Evolutionary conservation across 352 stramenopile species (phyloP), one percentile per base, ranked within the genome.

Genomic region (Phytophthora meadii): DNA sequence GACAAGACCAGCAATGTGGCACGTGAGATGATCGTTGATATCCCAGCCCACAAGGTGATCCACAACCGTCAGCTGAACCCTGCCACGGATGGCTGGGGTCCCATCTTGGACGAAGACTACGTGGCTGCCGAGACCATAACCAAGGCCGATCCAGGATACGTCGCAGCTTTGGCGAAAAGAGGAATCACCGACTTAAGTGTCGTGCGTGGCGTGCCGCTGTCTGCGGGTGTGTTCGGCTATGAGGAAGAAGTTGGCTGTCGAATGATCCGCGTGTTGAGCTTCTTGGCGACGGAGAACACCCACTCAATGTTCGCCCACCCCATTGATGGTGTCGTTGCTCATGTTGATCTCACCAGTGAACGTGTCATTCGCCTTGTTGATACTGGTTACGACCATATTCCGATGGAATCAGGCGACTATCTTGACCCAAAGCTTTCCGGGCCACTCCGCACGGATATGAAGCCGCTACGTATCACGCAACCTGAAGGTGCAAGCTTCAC

Each of bases 401-500:
- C 71, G 1, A 57, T 60, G 17, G 63, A 76, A 17, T 74, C 54
- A 0, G 71, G 71, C 9, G 71, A 79, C 63, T 79, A 79, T 54
- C 45, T 76, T n/a, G 36, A 53, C 37, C 46, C 52, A 4, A 54
- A 61, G 25, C 24, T 82, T 45, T 54, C 70, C 5, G 74, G 70
- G 7, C 62, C 68, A 1, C 68, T 76, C 63, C 70, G 70, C 27
- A 72, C 70, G n/a, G 53, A 58, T 49, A 77, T 82, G 63, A 85
- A 87, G 65, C 73, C 84, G 24, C 69, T 95, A 14, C 68, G 79
- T 56, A 77, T 95, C 54, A 72, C 81, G 4, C 86, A 95, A 56
- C 79, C 84, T 0, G 72, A 93, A 42, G 88, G 84, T 37, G 82
- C 84, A 17, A 86, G 79, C 42, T 94, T 94, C 57, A 68, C 50